These are phyloP conservation scores for Triticum turgidum DNA, from an alignment of 176 grass and related monocot species.

Conservation along the genomic window DNA sequence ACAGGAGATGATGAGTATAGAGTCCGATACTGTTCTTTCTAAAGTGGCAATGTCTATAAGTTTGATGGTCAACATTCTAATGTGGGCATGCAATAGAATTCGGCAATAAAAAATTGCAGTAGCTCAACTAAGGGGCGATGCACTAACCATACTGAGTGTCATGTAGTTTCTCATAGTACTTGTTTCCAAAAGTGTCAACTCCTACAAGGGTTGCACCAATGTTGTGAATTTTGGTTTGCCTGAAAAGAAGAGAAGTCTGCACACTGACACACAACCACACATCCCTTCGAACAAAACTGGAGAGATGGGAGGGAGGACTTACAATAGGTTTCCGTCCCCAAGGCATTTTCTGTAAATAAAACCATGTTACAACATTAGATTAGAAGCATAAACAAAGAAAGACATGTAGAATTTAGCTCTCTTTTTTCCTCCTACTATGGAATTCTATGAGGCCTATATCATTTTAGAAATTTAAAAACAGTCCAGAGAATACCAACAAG, in stretches of 20 bases:
- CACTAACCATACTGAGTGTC: slow-evolving; percentile 73
- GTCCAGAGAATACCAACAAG: background rate
- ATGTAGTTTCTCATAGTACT: slow-evolving; percentile 84
- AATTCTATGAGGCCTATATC: background rate
- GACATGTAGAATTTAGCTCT: background rate
- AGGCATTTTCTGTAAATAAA: slow-evolving; percentile 62
- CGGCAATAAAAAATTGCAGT: background rate
- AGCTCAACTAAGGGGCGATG: background rate
- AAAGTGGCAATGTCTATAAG: background rate
- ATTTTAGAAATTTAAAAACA: background rate
- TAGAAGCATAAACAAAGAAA: slow-evolving; percentile 17
- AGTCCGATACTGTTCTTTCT: background rate
- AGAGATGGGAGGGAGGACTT: slow-evolving; percentile 35
- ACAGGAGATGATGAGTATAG: background rate
- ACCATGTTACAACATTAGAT: slow-evolving; percentile 17
- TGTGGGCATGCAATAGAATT: background rate
- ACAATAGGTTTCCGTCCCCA: slow-evolving; percentile 87
- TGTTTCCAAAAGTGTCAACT: slow-evolving; percentile 91
- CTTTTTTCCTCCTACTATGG: background rate
- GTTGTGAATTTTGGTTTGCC: slow-evolving; percentile 97
- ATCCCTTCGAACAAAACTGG: slow-evolving; percentile 20
- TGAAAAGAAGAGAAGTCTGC: slow-evolving; percentile 30
- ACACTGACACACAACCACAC: background rate
- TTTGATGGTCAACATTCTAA: background rate
- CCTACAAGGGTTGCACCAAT: slow-evolving; percentile 88